Percentiles rank a stretch among this genome's conserved stretches.
phyloP scores from a whole-genome alignment of 176 grass and related monocot species.

The Triticum dicoccoides region DNA sequence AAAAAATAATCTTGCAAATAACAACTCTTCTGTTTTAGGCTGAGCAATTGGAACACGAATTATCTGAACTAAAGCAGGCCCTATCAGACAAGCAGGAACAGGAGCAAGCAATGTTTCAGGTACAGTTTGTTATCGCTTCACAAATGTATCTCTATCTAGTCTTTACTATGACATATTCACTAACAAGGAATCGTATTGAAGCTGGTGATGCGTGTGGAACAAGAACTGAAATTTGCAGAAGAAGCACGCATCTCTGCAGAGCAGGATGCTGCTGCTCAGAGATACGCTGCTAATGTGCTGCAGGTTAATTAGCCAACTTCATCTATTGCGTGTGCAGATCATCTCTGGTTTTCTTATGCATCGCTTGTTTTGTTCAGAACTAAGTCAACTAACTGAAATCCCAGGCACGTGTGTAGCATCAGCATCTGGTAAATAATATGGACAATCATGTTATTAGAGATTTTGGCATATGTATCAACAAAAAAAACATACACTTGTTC shows the following conservation, averaged over 20 bases:
- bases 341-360: slow-evolving; percentile 9
- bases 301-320: slow-evolving; percentile 63
- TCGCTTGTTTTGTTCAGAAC: slow-evolving; percentile 13
- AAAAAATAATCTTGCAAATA: slow-evolving; percentile 4
- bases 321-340: slow-evolving; percentile 4
- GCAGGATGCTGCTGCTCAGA: slow-evolving; percentile 93
- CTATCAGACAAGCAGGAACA: slow-evolving; percentile 93
- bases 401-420: slow-evolving; percentile 4
- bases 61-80: slow-evolving; percentile 67
- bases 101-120: slow-evolving; percentile 96
- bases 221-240: slow-evolving; percentile 97
- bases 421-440: background rate
- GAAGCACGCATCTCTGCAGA: slow-evolving; percentile 96
- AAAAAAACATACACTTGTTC: background rate
- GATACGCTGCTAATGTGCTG: slow-evolving; percentile 76
- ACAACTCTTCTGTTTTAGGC: slow-evolving; percentile 52
- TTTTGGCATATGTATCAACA: background rate
- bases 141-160: slow-evolving; percentile 17
- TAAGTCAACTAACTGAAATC: slow-evolving; percentile 11
- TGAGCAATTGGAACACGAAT: slow-evolving; percentile 90
- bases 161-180: background rate
- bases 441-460: background rate
- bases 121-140: slow-evolving; percentile 17
- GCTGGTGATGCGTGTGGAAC: slow-evolving; percentile 95
- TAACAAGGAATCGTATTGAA: slow-evolving; percentile 42